Base-by-base conservation (phyloP, 2,329 filamentous ascomycete genomes). In the Trichoderma aggressivum region DNA sequence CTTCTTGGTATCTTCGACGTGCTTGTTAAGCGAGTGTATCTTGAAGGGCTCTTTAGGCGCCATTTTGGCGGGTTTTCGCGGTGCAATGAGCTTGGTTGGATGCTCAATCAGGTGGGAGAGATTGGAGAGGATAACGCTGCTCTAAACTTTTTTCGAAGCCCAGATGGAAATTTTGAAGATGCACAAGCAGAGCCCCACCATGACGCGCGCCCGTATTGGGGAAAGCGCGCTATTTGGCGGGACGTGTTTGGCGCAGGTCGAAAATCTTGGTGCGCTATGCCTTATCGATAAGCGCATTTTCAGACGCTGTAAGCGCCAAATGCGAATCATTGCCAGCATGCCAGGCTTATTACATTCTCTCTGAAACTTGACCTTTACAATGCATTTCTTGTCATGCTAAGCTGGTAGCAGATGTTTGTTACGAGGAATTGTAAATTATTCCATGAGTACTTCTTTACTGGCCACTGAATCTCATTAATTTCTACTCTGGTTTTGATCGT, bases 1-100 rank as follows among this genome's bases (percentile, higher is more conserved):
- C 73, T 80, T 82, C 43, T 80, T 77, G n/a, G 79, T 79, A 63
- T 81, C 78, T 70, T 79, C 79, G 39, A 82, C 79, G 74, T 82
- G 80, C 75, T 81, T 77, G 73, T 62, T 80, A 64, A 82, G 77
- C 28, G 81, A 82, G 58, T 81, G 78, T 21, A 81, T 75, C 73
- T 80, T 78, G 75, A 75, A 82, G 1, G 77, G 76, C 73, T 77
- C 75, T 59, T 80, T 81, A 68, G 79, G 79, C 70, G 79, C 80
- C 81, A 82, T 82, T 73, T 75, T 78, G 73, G 73, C 73, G 71
- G 72, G 61, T 53, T 72, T 71, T 14, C 30, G 47, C 24, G 50
- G 62, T 39, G 72, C 53, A 62, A 28, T 74, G 75, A 65, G 70
- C 60, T 71, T 64, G 70, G 67, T 67, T 71, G 72, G 71, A 55